phyloP scores from a whole-genome alignment of 1,284 basidiomycete species.

The Tilletiaria anomala region DNA sequence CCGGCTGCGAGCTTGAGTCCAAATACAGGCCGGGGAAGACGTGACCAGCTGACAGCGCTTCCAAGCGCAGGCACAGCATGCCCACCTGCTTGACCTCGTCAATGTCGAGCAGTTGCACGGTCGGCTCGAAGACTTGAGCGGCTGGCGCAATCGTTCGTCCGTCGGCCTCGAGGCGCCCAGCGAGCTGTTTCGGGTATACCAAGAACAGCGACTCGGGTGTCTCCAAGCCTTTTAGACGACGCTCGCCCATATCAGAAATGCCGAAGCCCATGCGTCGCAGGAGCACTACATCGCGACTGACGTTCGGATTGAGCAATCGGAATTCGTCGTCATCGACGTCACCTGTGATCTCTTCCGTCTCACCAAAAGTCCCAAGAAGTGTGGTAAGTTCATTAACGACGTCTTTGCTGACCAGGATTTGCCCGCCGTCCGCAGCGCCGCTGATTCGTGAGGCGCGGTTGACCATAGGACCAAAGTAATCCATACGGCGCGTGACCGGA shows the following conservation, averaged over 20 bases:
- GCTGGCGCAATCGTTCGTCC: conserved; percentile 16
- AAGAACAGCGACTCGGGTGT: conserved; percentile 59
- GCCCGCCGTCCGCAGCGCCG: conserved; percentile 73
- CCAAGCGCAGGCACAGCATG: conserved; percentile 62
- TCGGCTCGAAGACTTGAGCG: conserved; percentile 38
- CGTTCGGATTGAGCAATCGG: conserved; percentile 30
- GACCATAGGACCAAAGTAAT: conserved; percentile 45
- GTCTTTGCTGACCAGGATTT: conserved; percentile 84
- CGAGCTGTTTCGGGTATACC: conserved; percentile 65
- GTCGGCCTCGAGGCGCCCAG: conserved; percentile 56
- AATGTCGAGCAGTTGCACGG: conserved; percentile 53
- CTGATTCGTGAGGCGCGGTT: conserved; percentile 65
- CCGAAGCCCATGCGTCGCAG: conserved; percentile 61
- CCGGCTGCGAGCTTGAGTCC: neutral
- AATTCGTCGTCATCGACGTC: conserved; percentile 36
- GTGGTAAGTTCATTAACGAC: conserved; percentile 44
- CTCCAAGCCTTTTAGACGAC: conserved; percentile 84
- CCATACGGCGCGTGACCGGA: conserved; percentile 89
- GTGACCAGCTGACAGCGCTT: conserved; percentile 58
- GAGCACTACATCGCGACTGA: conserved; percentile 49
- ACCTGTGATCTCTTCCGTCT: conserved; percentile 5
- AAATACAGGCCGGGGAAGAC: conserved; percentile 42
- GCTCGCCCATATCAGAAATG: conserved; percentile 67
- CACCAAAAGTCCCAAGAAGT: conserved; percentile 18
- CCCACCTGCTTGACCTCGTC: conserved; percentile 65